These are phyloP conservation scores for Xylariomycetidae sp. DNA, from an alignment of 2,329 filamentous ascomycete genomes.

Conservation along the genomic window DNA sequence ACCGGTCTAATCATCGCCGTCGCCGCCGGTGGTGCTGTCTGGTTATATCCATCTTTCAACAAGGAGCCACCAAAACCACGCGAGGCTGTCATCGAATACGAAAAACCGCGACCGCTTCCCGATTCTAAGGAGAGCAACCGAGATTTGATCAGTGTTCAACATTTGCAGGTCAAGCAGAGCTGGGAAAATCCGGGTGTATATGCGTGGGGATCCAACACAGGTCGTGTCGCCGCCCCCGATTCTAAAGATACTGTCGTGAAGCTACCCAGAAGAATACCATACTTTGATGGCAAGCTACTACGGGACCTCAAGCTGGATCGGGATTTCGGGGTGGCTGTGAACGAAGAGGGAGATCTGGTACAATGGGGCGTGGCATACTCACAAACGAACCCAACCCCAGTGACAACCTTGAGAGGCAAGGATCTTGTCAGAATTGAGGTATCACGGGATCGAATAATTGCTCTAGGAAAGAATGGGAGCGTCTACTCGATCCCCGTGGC, in stretches of 20 bases:
- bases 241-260: slow-evolving; percentile 76
- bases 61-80: slow-evolving; percentile 17
- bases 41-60: slow-evolving; percentile 15
- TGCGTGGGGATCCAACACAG: slow-evolving; percentile 85
- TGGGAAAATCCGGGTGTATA: slow-evolving; percentile 83
- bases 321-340: slow-evolving; percentile 79
- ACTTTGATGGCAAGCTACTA: slow-evolving; percentile 79
- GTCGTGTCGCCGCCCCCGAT: slow-evolving; percentile 79
- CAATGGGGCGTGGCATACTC: slow-evolving; percentile 87
- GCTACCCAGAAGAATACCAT: slow-evolving; percentile 69
- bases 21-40: slow-evolving; percentile 18
- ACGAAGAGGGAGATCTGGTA: slow-evolving; percentile 80
- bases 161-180: slow-evolving; percentile 81
- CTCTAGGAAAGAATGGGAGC: slow-evolving; percentile 65
- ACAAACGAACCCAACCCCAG: slow-evolving; percentile 57
- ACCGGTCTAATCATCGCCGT: slow-evolving; percentile 20
- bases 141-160: slow-evolving; percentile 76
- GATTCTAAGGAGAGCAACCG: slow-evolving; percentile 66
- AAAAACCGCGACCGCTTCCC: slow-evolving; percentile 56
- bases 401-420: slow-evolving; percentile 73
- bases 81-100: slow-evolving; percentile 59
- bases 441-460: slow-evolving; percentile 79
- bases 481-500: slow-evolving; percentile 84
- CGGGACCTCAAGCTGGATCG: slow-evolving; percentile 82
- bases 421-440: slow-evolving; percentile 71